Percentiles rank a stretch among this genome's conserved stretches.
These are phyloP conservation scores for Epichloe hybrida DNA, from an alignment of 2,329 filamentous ascomycete species.

Conservation along the genomic window DNA sequence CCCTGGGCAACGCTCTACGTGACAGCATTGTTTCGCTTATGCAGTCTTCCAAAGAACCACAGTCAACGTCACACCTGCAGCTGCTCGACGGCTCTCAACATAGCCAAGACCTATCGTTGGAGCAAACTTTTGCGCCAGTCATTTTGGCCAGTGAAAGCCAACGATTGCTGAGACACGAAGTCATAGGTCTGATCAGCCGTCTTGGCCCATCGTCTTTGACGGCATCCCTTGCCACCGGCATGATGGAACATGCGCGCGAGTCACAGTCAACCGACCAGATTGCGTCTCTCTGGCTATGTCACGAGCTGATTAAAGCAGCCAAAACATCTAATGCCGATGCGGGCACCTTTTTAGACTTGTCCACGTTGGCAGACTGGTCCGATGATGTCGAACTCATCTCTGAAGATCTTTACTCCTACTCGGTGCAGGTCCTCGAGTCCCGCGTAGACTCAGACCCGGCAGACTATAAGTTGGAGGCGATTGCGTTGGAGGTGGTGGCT, in stretches of 20 bases:
- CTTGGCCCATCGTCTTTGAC: slow-evolving; percentile 45
- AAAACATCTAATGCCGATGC: slow-evolving; percentile 38
- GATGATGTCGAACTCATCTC: slow-evolving; percentile 35
- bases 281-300: slow-evolving; percentile 67
- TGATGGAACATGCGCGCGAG: slow-evolving; percentile 50
- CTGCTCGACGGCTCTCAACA: slow-evolving; percentile 14
- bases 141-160: slow-evolving; percentile 54
- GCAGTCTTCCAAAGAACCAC: slow-evolving; percentile 11
- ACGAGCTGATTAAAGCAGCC: slow-evolving; percentile 53
- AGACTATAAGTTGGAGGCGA: slow-evolving; percentile 63
- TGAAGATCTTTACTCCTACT: slow-evolving; percentile 56
- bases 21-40: slow-evolving; percentile 51
- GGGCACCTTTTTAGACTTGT: slow-evolving; percentile 51
- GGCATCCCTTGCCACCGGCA: slow-evolving; percentile 46
- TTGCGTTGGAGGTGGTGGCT: slow-evolving; percentile 70
- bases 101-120: slow-evolving; percentile 6
- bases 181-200: slow-evolving; percentile 43
- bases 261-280: slow-evolving; percentile 46
- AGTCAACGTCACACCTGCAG: slow-evolving; percentile 13
- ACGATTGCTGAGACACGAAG: slow-evolving; percentile 40
- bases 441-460: slow-evolving; percentile 32
- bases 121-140: slow-evolving; percentile 41
- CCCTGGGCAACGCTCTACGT: slow-evolving; percentile 53
- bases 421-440: slow-evolving; percentile 46
- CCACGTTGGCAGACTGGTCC: slow-evolving; percentile 22